These are phyloP conservation scores for Coniochaeta sp. DNA, from an alignment of 2,329 filamentous ascomycete species.

Conservation along the genomic window DNA sequence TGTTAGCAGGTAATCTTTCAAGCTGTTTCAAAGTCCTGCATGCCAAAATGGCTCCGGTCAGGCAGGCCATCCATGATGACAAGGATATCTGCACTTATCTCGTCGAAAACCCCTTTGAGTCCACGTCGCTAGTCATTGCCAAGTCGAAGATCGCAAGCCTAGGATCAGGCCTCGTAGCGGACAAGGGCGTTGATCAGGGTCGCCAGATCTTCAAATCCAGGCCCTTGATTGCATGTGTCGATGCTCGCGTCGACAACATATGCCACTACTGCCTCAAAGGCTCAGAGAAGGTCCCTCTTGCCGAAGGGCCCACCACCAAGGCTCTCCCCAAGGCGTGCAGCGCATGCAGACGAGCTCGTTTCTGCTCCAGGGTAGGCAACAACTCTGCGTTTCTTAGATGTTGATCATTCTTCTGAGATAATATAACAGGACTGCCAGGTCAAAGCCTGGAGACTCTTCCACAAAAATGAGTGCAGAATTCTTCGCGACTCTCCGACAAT, in stretches of 20 bases:
- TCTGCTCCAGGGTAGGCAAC: conserved; percentile 19
- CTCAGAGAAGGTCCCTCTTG: conserved; percentile 3
- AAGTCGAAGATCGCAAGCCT: conserved; percentile 11
- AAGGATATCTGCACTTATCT: conserved; percentile 7
- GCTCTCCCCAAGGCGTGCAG: conserved; percentile 9
- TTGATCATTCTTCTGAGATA: background rate
- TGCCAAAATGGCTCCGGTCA: background rate
- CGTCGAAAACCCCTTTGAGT: conserved; percentile 2
- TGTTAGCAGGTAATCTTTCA: no score
- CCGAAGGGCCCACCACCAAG: background rate
- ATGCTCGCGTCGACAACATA: conserved; percentile 8
- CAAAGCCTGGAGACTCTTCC: conserved; percentile 19
- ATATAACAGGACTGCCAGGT: conserved; percentile 18
- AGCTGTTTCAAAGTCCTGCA: background rate
- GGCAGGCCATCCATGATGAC: conserved; percentile 5
- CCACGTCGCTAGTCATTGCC: conserved; percentile 8
- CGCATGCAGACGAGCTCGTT: conserved; percentile 16
- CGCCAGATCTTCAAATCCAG: conserved; percentile 17
- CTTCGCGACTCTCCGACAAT: conserved; percentile 12
- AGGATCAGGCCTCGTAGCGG: conserved; percentile 18
- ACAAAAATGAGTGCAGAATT: conserved; percentile 21
- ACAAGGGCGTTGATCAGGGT: conserved; percentile 9
- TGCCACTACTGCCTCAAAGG: conserved; percentile 20
- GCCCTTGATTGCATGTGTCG: conserved; percentile 11
- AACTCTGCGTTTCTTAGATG: background rate